Base-by-base conservation (phyloP, 768 basidiomycete genomes). In the Hygrophoropsis aurantiaca region DNA sequence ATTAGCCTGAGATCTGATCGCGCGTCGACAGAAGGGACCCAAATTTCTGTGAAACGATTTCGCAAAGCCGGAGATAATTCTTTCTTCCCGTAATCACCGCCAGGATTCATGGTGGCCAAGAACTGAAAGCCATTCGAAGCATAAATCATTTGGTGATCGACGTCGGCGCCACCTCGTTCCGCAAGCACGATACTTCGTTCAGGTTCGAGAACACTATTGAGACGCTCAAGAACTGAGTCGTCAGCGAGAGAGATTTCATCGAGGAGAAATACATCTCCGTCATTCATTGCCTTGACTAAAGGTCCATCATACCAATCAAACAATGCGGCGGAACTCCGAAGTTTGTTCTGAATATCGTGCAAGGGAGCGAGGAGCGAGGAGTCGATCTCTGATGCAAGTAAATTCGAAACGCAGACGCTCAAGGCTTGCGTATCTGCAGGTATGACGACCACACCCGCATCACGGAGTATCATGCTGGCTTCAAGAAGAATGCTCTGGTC, bases 271-370 rank as follows among this genome's bases (percentile, higher is more conserved):
- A 95, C 75, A 54, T 87, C 84, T 15, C 94, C 95, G 16, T 63
- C 64, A 7, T 75, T 75, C 97, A 99, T 99, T 2, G 94, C 89
- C 54, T 90, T 79, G 5, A 99, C 81, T 25, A 99, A 78, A n/a
- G 97, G 94, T 2, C 97, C 97, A 58, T 98, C 92, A 51, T 88
- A 81, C 97, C 97, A 99, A 61, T 97, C 90, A 59, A 99, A 98
- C 34, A 98, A 81, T 0, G 89, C 82, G n/a, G 79, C 75, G 0
- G 84, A 69, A 21, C 72, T 71, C 41, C 73, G 62, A 2, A 87
- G 58, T 18, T 71, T 73, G 11, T 62, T 67, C 25, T 73, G 77
- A 10, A 79, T 62, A 3, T 70, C 68, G 34, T 66, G 62, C 8
- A 87, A 54, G 20, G 64, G 63, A 3, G 54, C 39, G 18, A 56